A percentile compares a stretch with the other conserved stretches of the same genome.
Conservation (phyloP, 1,284 basidiomycete species). For the Chiua sp. region DNA sequence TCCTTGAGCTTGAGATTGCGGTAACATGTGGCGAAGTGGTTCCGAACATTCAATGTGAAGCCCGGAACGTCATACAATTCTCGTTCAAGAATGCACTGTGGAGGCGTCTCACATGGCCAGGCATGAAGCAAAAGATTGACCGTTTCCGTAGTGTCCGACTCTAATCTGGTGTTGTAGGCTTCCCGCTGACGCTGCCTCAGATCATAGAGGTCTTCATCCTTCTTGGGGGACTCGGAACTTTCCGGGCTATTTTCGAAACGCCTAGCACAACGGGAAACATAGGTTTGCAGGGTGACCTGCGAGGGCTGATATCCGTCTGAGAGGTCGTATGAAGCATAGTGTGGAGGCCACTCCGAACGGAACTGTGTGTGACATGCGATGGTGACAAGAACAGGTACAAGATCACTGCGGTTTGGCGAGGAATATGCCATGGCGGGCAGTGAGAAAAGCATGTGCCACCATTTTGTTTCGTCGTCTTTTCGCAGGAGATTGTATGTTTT, state of each 20-base stretch:
- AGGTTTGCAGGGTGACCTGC: background rate
- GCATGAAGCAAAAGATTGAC: background rate
- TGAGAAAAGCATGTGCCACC: conserved; percentile 37
- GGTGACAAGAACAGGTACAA: conserved; percentile 37
- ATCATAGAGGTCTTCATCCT: conserved; percentile 1
- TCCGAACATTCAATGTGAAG: background rate
- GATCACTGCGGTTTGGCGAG: conserved; percentile 4
- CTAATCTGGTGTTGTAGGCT: too few relatives aligned
- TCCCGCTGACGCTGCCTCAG: background rate
- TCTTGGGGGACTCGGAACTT: background rate
- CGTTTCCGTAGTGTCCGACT: background rate
- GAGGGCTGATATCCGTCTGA: conserved; percentile 15
- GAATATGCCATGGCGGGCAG: conserved; percentile 39
- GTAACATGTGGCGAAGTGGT: conserved; percentile 16
- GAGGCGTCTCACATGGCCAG: conserved; percentile 25
- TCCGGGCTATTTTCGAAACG: conserved; percentile 19
- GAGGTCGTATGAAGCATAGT: conserved; percentile 14
- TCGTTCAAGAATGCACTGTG: conserved; percentile 5
- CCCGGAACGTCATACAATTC: conserved; percentile 6
- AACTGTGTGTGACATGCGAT: conserved; percentile 31
- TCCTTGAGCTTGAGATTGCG: conserved; percentile 19
- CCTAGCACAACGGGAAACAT: conserved; percentile 12
- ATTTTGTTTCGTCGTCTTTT: conserved; percentile 6
- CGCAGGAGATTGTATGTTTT: conserved; percentile 38
- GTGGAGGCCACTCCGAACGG: conserved; percentile 13